Evolutionary conservation across 352 stramenopile species (phyloP), one percentile per base, ranked within the genome.

Genomic region (Globisporangium polare): DNA sequence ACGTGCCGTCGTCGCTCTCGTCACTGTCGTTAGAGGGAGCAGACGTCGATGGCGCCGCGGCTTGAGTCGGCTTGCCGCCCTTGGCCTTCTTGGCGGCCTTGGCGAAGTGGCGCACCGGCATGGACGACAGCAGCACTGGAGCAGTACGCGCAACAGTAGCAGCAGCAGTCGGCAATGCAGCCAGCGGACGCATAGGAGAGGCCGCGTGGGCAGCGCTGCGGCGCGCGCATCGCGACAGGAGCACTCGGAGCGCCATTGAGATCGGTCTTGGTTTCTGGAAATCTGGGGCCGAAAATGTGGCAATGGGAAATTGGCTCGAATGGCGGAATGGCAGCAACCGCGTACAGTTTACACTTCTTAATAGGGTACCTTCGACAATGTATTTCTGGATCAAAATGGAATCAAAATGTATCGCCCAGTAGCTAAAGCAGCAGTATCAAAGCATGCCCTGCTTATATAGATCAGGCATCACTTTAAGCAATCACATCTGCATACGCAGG

Each of bases 1-100:
- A 65, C 43, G 64, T 60, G n/a, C 62, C 69, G 20, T 60, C 58
- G 31, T 53, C 46, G n/a, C 20, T 29, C 18, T 43, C 47, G 17
- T 60, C 65, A 27, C 26, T 56, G 33, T 29, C 29, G 2, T 65
- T 62, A 5, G 47, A 49, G 20, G 26, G 52, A 2, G n/a, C n/a
- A n/a, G 58, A 54, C 22, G 62, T 31, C 2, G 62, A 26, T 5
- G 60, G 27, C n/a, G 42, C 45, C 17, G 53, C 62, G 18, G 68
- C 9, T 24, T 58, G 35, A 0, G 62, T 33, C 24, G 24, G n/a
- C 54, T 85, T 86, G 57, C 63, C 63, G 50, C 67, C 62, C 57
- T 88, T 86, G 46, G 39, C 68, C 50, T 91, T 88, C 72, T 88
- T 90, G 51, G 73, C 61, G 12, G 67, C 73, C 66, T 91, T 91